phyloP scores from a whole-genome alignment of 306 rosid species.

The Castanospermum australe region DNA sequence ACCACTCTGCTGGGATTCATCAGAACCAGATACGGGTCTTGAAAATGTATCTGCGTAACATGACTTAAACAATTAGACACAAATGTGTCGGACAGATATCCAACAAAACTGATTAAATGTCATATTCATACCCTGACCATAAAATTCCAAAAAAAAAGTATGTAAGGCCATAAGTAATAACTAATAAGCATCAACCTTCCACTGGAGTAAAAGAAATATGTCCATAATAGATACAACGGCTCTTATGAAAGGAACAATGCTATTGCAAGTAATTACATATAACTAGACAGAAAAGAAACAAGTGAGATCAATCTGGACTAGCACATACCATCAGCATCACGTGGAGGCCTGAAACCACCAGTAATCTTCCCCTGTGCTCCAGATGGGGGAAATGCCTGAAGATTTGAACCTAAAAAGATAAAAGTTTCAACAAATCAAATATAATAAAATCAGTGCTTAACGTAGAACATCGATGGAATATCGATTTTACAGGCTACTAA shows the following conservation, averaged over 20 bases:
- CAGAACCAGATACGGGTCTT: slow-evolving; percentile 59
- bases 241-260: not conserved
- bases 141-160: not conserved
- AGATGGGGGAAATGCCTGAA: slow-evolving; percentile 76
- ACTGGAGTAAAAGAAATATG: not conserved
- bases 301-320: not conserved
- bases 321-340: slow-evolving; percentile 67
- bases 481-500: not conserved
- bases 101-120: not conserved
- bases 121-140: not conserved
- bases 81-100: not conserved
- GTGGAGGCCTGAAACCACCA: slow-evolving; percentile 62
- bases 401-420: slow-evolving; percentile 53
- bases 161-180: not conserved
- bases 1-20: slow-evolving; percentile 65
- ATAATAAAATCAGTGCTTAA: not conserved
- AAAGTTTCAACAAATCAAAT: not conserved
- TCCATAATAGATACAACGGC: not conserved
- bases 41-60: slow-evolving; percentile 64
- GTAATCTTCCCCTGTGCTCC: slow-evolving; percentile 62
- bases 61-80: slow-evolving; percentile 20
- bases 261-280: not conserved
- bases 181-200: not conserved
- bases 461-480: not conserved
- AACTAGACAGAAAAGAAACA: not conserved